Evolutionary conservation across 768 basidiomycete genomes (phyloP), one percentile per base, ranked within the genome.

Genomic region (Hypholoma sublateritium): DNA sequence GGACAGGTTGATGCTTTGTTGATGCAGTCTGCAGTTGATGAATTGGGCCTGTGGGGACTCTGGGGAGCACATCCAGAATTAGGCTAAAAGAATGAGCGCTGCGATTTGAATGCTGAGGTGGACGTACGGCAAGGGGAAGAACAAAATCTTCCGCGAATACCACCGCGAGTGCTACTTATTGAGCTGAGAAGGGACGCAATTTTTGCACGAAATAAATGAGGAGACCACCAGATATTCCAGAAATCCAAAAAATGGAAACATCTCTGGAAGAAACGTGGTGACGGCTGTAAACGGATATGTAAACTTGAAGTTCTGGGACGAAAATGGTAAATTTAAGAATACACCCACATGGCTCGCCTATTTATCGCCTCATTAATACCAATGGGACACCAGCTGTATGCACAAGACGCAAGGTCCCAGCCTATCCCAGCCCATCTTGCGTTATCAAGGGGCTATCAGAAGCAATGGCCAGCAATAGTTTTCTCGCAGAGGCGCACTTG

Each of bases 291-390:
- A 41, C 19, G 50, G 50, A 32, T 51, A 51, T 39, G 37, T 39
- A 14, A 41, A 41, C 8, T 1, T 41, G 39, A 41, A 13, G 17
- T 41, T 49, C 12, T 49, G 24, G 34, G 34, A 34, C 48, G 48
- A 21, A 39, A 51, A 39, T 51, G 24, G 50, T 35, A 22, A 39
- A 35, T 35, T 50, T 32, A 39, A 51, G 22, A 36, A 41, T 37
- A 51, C 36, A 51, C 19, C 14, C 50, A 51, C 50, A 51, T 51
- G 50, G 50, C 50, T 39, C 39, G 34, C 50, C 32, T 32, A 50
- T 39, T 19, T 51, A 51, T 51, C 37, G 36, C 50, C 50, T 36
- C 50, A 21, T 19, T 51, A 51, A 51, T 11, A 25, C 50, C 50
- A 51, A 51, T 51, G 19, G 24, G 50, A n/a, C n/a, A 36, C 39